These are phyloP conservation scores for Trichoderma breve DNA, from an alignment of 2,329 filamentous ascomycete genomes.

Conservation along the genomic window DNA sequence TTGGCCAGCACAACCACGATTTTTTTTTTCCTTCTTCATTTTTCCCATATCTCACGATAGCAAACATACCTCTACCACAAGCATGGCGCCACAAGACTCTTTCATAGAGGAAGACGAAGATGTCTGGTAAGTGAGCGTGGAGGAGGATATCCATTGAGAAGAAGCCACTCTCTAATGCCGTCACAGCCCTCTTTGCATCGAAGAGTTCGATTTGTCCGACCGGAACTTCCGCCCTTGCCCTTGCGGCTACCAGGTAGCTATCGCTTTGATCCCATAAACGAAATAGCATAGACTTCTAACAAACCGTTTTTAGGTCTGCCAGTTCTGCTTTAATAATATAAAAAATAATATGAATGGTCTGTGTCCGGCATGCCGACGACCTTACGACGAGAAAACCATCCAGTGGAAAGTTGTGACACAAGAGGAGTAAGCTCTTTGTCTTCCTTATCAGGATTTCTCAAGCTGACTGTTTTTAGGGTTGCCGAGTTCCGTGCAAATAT, in stretches of 20 bases:
- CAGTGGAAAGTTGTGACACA: conserved; percentile 92
- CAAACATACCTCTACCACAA: neutral
- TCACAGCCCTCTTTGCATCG: conserved; percentile 90
- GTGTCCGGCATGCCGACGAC: conserved; percentile 93
- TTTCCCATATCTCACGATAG: neutral
- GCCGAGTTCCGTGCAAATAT: conserved; percentile 74
- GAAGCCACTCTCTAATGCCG: conserved; percentile 23
- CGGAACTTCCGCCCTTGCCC: conserved; percentile 96
- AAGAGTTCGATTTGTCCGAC: conserved; percentile 97
- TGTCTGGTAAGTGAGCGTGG: conserved; percentile 54
- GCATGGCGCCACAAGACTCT: conserved; percentile 66
- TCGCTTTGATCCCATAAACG: neutral
- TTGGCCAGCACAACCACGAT: conserved; percentile 17
- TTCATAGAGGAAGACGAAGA: conserved; percentile 73
- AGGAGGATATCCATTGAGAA: conserved; percentile 21
- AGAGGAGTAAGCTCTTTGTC: conserved; percentile 73
- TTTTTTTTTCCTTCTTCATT: conserved; percentile 6
- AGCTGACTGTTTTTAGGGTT: conserved; percentile 48
- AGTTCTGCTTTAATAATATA: conserved; percentile 99
- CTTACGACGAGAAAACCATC: conserved; percentile 96
- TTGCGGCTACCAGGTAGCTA: conserved; percentile 90
- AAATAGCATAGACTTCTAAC: neutral
- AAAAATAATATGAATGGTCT: conserved; percentile 97
- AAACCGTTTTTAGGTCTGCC: conserved; percentile 71
- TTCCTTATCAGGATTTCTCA: neutral